phyloP scores from a whole-genome alignment of 2,329 filamentous ascomycete species.

The Penicillium sp. region DNA sequence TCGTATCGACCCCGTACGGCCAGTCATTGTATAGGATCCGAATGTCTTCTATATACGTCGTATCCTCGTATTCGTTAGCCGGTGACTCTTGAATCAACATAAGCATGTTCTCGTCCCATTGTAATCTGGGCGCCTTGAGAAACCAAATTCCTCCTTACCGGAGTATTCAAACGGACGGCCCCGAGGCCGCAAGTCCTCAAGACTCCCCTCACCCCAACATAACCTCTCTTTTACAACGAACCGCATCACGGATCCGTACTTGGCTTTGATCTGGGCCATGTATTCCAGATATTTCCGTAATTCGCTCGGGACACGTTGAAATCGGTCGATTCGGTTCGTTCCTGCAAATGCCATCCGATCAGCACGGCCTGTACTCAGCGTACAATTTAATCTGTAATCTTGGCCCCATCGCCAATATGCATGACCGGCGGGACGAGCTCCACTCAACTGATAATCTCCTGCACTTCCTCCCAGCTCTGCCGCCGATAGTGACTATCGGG shows the following conservation, averaged over 20 bases:
- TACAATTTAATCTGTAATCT: too few relatives aligned
- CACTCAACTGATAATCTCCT: constrained; percentile 59
- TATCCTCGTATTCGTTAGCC: constrained; percentile 14
- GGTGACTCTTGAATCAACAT: constrained; percentile 9
- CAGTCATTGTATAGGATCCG: constrained; percentile 88
- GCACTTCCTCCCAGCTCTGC: constrained; percentile 72
- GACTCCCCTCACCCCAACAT: constrained; percentile 61
- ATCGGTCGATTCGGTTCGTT: constrained; percentile 71
- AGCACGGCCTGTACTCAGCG: neutral
- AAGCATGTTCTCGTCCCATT: too few relatives aligned
- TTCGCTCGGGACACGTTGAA: constrained; percentile 76
- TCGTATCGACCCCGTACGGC: constrained; percentile 82
- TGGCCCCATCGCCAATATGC: constrained; percentile 4
- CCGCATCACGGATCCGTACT: constrained; percentile 75
- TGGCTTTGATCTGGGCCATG: constrained; percentile 63
- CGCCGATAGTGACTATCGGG: constrained; percentile 67
- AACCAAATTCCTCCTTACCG: constrained; percentile 34
- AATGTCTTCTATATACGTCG: constrained; percentile 58
- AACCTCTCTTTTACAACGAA: constrained; percentile 75
- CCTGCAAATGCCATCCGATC: constrained; percentile 38
- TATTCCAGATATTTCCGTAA: constrained; percentile 77
- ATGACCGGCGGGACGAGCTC: constrained; percentile 8
- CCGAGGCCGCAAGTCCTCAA: constrained; percentile 39
- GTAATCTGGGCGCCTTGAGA: neutral
- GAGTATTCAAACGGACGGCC: constrained; percentile 40